Evolutionary conservation across 1,284 basidiomycete genomes (phyloP).

Genomic region (Fomitopsis schrenkii): DNA sequence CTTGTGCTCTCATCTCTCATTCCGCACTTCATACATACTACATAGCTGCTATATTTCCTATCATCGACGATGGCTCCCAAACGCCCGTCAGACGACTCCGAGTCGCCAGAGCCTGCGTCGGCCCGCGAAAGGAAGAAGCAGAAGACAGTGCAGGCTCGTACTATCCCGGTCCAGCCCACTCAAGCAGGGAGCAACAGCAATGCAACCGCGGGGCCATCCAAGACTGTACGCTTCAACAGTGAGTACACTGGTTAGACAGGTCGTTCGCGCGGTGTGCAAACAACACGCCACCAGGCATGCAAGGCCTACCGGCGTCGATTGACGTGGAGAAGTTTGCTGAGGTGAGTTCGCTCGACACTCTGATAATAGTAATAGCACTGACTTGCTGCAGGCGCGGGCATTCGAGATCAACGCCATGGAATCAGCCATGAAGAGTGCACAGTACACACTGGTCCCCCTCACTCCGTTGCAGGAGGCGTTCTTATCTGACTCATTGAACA

Average conservation of each 20-base stretch:
- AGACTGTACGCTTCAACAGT: conserved; percentile 37
- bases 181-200: conserved; percentile 15
- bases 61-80: conserved; percentile 44
- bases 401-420: conserved; percentile 91
- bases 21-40: not conserved
- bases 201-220: conserved; percentile 38
- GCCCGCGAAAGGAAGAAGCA: conserved; percentile 65
- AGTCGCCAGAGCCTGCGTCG: conserved; percentile 29
- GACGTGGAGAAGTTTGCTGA: conserved; percentile 87
- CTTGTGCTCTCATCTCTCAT: not conserved
- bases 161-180: conserved; percentile 56
- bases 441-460: conserved; percentile 35
- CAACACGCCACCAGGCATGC: conserved; percentile 37
- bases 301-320: conserved; percentile 66
- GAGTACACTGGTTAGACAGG: conserved; percentile 10
- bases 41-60: not conserved
- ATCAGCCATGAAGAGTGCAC: conserved; percentile 74
- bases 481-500: conserved; percentile 8
- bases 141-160: conserved; percentile 59
- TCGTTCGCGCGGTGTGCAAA: not conserved
- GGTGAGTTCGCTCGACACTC: conserved; percentile 34
- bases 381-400: conserved; percentile 58
- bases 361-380: not conserved
- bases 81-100: conserved; percentile 37
- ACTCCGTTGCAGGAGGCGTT: not conserved